A percentile compares a stretch with the other conserved stretches of the same genome.
phyloP scores from a whole-genome alignment of 202 grass and related monocot species.

The Miscanthus sacchariflorus region DNA sequence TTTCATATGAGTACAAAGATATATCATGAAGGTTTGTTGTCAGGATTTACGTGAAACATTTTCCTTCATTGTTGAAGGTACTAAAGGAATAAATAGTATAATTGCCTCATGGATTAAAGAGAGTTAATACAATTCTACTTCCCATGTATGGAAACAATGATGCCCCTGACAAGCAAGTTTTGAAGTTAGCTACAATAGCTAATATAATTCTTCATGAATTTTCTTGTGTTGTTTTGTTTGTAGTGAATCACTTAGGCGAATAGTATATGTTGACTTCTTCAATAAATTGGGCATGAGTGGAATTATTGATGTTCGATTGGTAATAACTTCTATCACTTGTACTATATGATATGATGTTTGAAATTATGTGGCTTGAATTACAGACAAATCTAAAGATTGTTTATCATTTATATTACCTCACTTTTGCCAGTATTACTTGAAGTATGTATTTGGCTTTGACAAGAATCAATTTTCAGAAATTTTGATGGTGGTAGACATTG shows the following conservation, averaged over 20 bases:
- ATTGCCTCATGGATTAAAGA: not conserved
- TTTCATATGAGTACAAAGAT: not conserved
- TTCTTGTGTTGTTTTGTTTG: slow-evolving; percentile 24
- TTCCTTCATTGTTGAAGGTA: no score
- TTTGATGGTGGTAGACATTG: slow-evolving; percentile 79
- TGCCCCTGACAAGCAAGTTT: not conserved
- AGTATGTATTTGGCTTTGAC: slow-evolving; percentile 88
- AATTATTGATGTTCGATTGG: slow-evolving; percentile 71
- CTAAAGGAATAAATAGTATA: no score
- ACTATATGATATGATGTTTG: slow-evolving; percentile 14
- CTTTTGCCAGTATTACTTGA: slow-evolving; percentile 80
- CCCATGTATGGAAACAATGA: no score
- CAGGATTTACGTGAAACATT: no score
- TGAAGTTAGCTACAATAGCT: no score
- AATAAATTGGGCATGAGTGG: slow-evolving; percentile 78
- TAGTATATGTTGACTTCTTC: slow-evolving; percentile 82
- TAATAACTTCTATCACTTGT: slow-evolving; percentile 37
- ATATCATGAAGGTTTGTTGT: not conserved
- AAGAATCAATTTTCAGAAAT: slow-evolving; percentile 95
- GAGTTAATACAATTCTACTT: not conserved
- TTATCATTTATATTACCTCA: not conserved
- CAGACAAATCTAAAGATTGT: no score
- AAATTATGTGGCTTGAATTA: not conserved
- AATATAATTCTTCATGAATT: not conserved
- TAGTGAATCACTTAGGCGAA: slow-evolving; percentile 58